Evolutionary conservation across 2,329 filamentous ascomycete genomes (phyloP).

Genomic region (Nothophoma quercina): DNA sequence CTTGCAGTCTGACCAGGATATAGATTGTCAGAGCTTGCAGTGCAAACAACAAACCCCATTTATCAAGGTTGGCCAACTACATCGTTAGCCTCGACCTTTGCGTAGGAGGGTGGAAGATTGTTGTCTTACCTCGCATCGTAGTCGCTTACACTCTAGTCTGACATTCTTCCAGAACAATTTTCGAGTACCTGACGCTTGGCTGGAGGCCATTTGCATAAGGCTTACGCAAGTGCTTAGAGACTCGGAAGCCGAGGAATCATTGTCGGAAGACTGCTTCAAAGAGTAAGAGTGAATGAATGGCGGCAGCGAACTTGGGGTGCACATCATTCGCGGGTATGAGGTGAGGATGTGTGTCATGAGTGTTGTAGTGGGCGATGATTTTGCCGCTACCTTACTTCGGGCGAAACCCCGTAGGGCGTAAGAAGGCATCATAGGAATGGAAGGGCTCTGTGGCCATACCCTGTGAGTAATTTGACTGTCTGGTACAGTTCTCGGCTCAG

Average conservation of each 20-base stretch:
- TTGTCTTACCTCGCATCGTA: neutral
- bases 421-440: neutral
- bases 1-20: neutral
- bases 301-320: neutral
- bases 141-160: neutral
- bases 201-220: neutral
- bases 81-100: neutral
- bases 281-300: neutral
- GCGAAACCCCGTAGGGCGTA: neutral
- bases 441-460: no score
- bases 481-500: no score
- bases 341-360: neutral
- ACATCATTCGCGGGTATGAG: neutral
- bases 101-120: no score
- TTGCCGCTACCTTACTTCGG: neutral
- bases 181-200: neutral
- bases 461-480: no score
- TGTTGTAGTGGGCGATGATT: neutral
- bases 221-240: neutral
- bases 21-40: neutral
- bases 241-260: neutral
- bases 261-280: neutral
- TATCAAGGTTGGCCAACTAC: neutral
- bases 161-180: slow-evolving; percentile 1
- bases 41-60: neutral